Base-by-base conservation (phyloP, 352 stramenopile species). In the Phytophthora idaei region DNA sequence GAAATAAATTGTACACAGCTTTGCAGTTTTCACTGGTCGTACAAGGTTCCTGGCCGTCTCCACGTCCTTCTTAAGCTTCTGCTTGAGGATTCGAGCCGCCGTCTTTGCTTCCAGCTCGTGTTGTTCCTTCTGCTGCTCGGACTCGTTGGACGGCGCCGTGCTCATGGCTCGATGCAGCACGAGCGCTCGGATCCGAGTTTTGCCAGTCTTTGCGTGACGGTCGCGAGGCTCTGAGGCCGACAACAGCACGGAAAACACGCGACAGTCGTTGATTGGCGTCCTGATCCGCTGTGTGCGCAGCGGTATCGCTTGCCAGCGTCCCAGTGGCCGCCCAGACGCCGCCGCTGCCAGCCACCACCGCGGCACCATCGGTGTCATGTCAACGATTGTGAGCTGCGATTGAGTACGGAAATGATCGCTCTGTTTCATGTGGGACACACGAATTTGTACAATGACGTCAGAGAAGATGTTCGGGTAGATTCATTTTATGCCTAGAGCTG, bases 31-130 rank as follows among this genome's bases (percentile, higher is more conserved):
- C 37, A 44, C 12, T 37, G 37, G 11, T 58, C 70, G 56, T 56
- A 87, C 80, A 39, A 90, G 46, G 25, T 64, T 80, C 44, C 69
- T 75, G 14, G 76, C 74, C 41, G 54, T 83, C 56, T 83, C 78
- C 32, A 89, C 71, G 54, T 91, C 80, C 36, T 69, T 79, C 28
- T 75, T 75, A n/a, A 85, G 60, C 56, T 86, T 85, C 41, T 61
- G 50, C 58, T 81, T 84, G 44, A 85, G 71, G 14, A 86, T 64
- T 34, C 64, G 42, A 10, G 64, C 67, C 2, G 74, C 69, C 15
- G 73, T 65, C 15, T 74, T 71, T 12, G 74, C 60, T n/a, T 82
- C 48, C 21, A 59, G 28, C 31, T 70, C 45, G 8, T 29, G 46
- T 28, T 78, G 29, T 17, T 69, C 31, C 25, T 62, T 45, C 17